Base-by-base conservation (phyloP, 2,329 filamentous ascomycete species). In the Magnaporthiopsis incrustans region DNA sequence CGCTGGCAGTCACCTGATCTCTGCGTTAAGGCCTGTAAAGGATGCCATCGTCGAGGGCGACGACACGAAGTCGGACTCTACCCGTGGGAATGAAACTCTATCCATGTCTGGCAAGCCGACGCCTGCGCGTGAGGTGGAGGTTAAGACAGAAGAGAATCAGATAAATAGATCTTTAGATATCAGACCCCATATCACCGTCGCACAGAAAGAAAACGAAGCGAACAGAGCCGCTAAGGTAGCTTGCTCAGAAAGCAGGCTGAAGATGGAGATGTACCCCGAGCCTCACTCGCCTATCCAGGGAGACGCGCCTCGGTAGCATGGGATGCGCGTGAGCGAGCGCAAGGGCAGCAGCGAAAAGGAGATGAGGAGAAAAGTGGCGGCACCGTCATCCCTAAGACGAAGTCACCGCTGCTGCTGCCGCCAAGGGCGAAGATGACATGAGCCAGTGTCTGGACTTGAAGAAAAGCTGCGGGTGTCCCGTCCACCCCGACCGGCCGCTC, bases 11-110 rank as follows among this genome's bases (percentile, higher is more conserved):
- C 53, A 57, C 33, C 26, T 30, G 12, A 25, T 14, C 25, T 69
- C 68, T 25, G 66, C 62, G 38, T 67, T 68, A 14, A 69, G 67
- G 12, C 70, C 65, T 33, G 35, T 65, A 50, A 59, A 61, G 18
- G 65, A 68, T 25, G 64, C 59, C 22, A 65, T 65, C 35, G 64
- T 67, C 8, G 66, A 67, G 2, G 56, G 26, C 15, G 61, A 62
- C 22, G 61, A 62, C 12, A 58, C 33, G 14, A 50, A 62, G 61
- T 62, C 53, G 26, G 61, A 62, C 22, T 62, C 57, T 15, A 53
- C 30, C 30, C 61, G 38, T 26, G 33, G 14, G 60, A 62, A 62
- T 33, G 61, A 53, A 11, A 32, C 25, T 30, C 22, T 35, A 10
- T 62, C 61, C 35, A 62, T 57, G 12, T n/a, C 44, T n/a, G 22